These are phyloP conservation scores for Geosmithia morbida DNA, from an alignment of 2,329 filamentous ascomycete species.

Conservation along the genomic window DNA sequence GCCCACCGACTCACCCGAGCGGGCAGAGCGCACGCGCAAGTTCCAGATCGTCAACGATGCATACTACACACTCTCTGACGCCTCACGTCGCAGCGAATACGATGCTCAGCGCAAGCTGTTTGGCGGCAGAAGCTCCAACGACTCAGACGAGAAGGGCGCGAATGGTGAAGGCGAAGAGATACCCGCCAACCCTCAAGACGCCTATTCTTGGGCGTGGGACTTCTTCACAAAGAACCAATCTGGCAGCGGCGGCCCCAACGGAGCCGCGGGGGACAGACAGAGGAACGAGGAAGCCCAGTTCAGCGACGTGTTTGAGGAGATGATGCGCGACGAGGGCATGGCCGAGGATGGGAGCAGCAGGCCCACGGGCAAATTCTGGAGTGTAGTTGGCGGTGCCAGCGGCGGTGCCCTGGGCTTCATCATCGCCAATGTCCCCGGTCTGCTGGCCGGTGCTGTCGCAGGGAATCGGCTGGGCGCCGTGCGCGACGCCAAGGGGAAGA, in stretches of 20 bases:
- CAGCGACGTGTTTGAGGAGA: conserved; percentile 74
- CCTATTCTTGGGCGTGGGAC: conserved; percentile 69
- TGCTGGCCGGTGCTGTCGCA: conserved; percentile 79
- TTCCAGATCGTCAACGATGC: conserved; percentile 91
- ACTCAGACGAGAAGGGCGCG: conserved; percentile 27
- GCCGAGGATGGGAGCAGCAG: conserved; percentile 49
- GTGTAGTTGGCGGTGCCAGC: conserved; percentile 68
- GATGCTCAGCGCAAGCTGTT: conserved; percentile 45
- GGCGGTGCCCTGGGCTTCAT: conserved; percentile 92
- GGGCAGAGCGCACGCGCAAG: conserved; percentile 63
- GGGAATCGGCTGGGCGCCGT: conserved; percentile 87
- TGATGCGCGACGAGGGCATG: conserved; percentile 78
- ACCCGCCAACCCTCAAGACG: conserved; percentile 25
- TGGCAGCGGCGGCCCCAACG: conserved; percentile 5
- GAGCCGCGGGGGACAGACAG: conserved; percentile 19
- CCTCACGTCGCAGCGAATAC: conserved; percentile 65
- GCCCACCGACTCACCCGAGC: conserved; percentile 68
- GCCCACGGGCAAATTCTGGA: conserved; percentile 69
- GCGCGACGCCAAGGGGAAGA: conserved; percentile 83
- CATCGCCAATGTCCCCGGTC: conserved; percentile 78
- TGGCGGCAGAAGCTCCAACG: conserved; percentile 1
- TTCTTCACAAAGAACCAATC: conserved; percentile 30
- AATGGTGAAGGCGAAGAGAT: conserved; percentile 18
- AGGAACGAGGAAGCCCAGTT: conserved; percentile 67
- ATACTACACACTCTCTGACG: conserved; percentile 81